Evolutionary conservation across 1,139 yeast genomes (phyloP), one percentile per base, ranked within the genome.

Genomic region (Geotrichum bryndzae): DNA sequence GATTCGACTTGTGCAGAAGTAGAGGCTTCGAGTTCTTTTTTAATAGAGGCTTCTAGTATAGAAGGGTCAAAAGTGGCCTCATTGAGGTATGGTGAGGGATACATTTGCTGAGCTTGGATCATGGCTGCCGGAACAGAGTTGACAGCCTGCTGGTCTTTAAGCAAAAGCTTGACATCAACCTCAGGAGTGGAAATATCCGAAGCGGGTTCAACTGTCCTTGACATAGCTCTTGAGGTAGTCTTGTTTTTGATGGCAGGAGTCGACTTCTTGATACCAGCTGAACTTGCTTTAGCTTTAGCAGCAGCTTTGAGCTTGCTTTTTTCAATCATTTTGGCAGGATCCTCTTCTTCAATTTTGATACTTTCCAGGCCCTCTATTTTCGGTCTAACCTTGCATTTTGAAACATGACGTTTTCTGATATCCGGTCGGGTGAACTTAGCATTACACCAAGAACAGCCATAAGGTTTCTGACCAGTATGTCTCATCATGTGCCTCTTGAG

Each of bases 381-480:
- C 46, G 54, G 54, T 45, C 57, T 48, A 31, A 61, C 59, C n/a
- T 64, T 65, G 60, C 73, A 70, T 59, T 66, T 70, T 38, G 54
- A 52, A 51, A 64, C 66, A 60, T 71, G 73, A 3, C 72, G 63
- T 57, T 70, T 71, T 29, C 72, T 64, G 50, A 70, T 71, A 52
- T 71, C 73, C 3, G 72, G 72, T 15, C 74, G 66, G 13, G 70
- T 66, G 63, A 70, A 72, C 38, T 67, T 62, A 23, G 67, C 65
- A n/a, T 60, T 48, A 61, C 74, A 72, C 64, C 64, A 65, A 4
- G 67, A 65, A 61, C 74, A 72, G 10, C 63, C 67, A 60, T 68
- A 72, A 13, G 74, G 73, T 23, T 68, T 64, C 46, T 69, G 68
- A 18, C 74, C 74, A n/a, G 74, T 70, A 62, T 72, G 76, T 33